A percentile compares a stretch with the other conserved stretches of the same genome.
Conservation (phyloP, 2,329 filamentous ascomycete genomes). For the Raffaelea ambrosiae region DNA sequence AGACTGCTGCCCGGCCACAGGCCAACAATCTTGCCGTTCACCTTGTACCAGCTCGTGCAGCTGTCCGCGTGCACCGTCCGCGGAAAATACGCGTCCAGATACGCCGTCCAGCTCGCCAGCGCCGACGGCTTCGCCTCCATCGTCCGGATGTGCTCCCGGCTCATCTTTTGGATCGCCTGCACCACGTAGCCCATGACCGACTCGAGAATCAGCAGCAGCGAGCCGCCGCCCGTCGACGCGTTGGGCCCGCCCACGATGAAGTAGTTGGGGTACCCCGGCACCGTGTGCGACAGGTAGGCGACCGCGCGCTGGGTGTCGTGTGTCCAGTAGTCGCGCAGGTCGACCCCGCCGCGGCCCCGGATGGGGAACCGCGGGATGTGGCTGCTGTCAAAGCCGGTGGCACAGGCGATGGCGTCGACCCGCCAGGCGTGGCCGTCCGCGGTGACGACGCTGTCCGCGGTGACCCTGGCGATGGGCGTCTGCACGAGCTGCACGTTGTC, state of each 20-base stretch:
- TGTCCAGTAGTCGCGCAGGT: constrained; percentile 15
- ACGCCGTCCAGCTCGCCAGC: not conserved
- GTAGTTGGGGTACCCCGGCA: constrained; percentile 20
- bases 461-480: constrained; percentile 20
- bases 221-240: constrained; percentile 9
- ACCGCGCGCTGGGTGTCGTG: constrained; percentile 10
- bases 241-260: constrained; percentile 16
- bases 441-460: constrained; percentile 18
- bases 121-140: not conserved
- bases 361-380: constrained; percentile 15
- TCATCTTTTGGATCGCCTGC: constrained; percentile 13
- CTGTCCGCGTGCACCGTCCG: constrained; percentile 6
- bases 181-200: constrained; percentile 9
- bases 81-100: constrained; percentile 8
- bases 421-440: constrained; percentile 15
- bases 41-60: constrained; percentile 15
- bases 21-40: constrained; percentile 4
- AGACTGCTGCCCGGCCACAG: constrained; percentile 13
- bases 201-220: constrained; percentile 12
- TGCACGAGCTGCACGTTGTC: constrained; percentile 22
- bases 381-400: constrained; percentile 18
- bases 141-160: constrained; percentile 2
- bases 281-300: constrained; percentile 13
- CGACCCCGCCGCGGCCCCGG: constrained; percentile 11
- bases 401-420: constrained; percentile 24